Conservation (phyloP, 2,329 filamentous ascomycete genomes). For the Juglanconis oblonga region DNA sequence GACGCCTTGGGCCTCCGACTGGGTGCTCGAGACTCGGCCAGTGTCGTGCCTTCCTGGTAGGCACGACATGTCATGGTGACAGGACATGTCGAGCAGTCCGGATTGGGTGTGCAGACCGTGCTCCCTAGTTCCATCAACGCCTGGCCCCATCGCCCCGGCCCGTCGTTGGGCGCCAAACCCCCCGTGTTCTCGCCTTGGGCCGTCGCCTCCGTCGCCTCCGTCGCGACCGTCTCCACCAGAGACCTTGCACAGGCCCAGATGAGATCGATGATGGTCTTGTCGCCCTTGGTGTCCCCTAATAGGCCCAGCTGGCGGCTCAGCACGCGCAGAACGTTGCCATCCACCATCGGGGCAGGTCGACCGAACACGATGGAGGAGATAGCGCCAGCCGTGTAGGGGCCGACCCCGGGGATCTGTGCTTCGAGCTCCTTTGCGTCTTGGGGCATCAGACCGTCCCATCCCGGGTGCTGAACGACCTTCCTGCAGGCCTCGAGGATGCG, state of each 20-base stretch:
- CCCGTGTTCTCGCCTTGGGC: constrained; percentile 13
- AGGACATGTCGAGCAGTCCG: constrained; percentile 52
- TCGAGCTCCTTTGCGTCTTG: constrained; percentile 42
- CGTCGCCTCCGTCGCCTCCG: constrained; percentile 29
- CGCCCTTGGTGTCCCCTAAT: constrained; percentile 53
- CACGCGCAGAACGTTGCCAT: constrained; percentile 62
- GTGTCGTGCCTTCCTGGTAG: constrained; percentile 43
- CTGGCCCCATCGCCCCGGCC: constrained; percentile 61
- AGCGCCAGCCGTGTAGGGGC: constrained; percentile 61
- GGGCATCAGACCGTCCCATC: constrained; percentile 48
- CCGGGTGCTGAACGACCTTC: constrained; percentile 41
- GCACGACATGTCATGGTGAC: constrained; percentile 49
- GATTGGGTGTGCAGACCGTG: constrained; percentile 59
- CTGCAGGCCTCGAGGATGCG: constrained; percentile 57
- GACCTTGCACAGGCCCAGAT: constrained; percentile 58
- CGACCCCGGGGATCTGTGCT: constrained; percentile 55
- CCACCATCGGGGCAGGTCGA: constrained; percentile 56
- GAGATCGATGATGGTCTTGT: constrained; percentile 49
- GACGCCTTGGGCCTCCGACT: background rate
- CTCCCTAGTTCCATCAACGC: constrained; percentile 65
- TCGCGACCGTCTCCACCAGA: constrained; percentile 50
- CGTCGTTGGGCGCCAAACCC: constrained; percentile 36
- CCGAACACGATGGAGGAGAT: constrained; percentile 63
- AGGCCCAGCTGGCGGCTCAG: constrained; percentile 59
- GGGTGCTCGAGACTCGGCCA: constrained; percentile 23